Percentiles rank a stretch among this genome's conserved stretches.
phyloP scores from a whole-genome alignment of 148 eudicot species.

The Rhododendron vialii region DNA sequence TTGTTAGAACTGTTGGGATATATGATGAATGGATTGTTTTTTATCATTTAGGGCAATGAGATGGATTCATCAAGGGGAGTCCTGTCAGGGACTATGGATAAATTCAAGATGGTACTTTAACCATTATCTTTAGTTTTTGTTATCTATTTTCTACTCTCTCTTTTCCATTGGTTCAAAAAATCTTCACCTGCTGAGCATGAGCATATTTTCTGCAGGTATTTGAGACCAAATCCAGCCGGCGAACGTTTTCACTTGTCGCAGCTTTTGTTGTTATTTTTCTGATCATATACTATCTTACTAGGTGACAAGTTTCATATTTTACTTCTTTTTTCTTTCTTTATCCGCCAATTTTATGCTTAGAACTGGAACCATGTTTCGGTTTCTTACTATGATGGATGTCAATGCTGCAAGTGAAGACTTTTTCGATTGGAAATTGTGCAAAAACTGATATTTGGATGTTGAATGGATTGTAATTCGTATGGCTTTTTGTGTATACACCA shows the following conservation, averaged over 20 bases:
- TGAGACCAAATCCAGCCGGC: conserved; percentile 88
- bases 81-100: conserved; percentile 90
- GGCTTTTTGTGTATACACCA: background rate
- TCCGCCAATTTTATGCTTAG: background rate
- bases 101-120: conserved; percentile 73
- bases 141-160: background rate
- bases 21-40: conserved; percentile 1
- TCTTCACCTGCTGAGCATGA: background rate
- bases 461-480: background rate
- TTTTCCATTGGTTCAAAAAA: background rate
- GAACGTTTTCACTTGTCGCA: conserved; percentile 78
- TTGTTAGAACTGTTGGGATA: background rate
- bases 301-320: conserved; percentile 29
- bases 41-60: conserved; percentile 62
- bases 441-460: conserved; percentile 2
- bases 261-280: conserved; percentile 74
- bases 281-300: conserved; percentile 76
- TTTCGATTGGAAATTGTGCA: background rate
- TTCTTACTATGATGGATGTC: background rate
- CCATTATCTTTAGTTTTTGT: background rate
- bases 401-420: background rate
- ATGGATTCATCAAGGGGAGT: conserved; percentile 92
- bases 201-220: conserved; percentile 46
- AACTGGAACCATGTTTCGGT: background rate
- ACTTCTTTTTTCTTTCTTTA: background rate